Conservation (phyloP, 75 land plant genomes). For the Pinus tabuliformis region DNA sequence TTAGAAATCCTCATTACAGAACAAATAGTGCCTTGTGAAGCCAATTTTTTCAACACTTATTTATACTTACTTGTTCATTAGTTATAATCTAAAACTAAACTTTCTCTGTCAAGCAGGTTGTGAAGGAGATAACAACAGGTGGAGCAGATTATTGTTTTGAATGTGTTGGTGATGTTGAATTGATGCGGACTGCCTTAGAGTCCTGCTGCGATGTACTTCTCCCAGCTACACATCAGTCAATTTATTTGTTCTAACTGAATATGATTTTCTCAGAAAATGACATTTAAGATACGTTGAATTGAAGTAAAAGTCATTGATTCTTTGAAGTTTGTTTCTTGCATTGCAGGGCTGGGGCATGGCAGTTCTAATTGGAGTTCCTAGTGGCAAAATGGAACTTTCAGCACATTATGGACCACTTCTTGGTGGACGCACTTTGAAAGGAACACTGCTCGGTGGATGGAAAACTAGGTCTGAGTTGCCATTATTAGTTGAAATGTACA, state of each 20-base stretch:
- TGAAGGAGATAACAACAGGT: constrained; percentile 65
- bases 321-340: neutral
- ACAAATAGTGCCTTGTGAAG: too few species aligned
- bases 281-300: neutral
- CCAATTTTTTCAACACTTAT: neutral
- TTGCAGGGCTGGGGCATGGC: constrained; percentile 93
- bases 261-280: neutral
- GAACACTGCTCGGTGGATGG: constrained; percentile 72
- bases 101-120: constrained; percentile 41
- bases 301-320: neutral
- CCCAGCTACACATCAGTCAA: neutral
- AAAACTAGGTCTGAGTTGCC: constrained; percentile 76
- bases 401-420: constrained; percentile 68
- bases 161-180: constrained; percentile 77
- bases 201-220: constrained; percentile 68
- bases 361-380: constrained; percentile 72
- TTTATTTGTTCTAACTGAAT: neutral
- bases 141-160: constrained; percentile 95
- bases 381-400: constrained; percentile 51
- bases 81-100: neutral
- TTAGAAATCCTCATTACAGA: too few species aligned
- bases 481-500: constrained; percentile 62
- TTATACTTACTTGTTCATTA: neutral
- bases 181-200: constrained; percentile 70
- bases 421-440: constrained; percentile 60